phyloP scores from a whole-genome alignment of 345 rosid species.

The Conringia planisiliqua region DNA sequence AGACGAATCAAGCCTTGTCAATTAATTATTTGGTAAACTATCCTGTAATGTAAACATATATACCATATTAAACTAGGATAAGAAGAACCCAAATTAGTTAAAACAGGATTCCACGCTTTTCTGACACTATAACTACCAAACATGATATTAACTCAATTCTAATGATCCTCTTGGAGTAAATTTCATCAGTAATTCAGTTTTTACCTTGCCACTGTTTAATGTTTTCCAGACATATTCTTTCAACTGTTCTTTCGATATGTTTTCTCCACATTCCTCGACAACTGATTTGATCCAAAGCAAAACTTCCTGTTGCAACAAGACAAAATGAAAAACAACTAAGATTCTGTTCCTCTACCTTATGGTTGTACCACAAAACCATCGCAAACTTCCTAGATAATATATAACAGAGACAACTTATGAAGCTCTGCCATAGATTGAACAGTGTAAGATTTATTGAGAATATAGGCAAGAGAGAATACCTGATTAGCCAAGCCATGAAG shows the following conservation, averaged over 20 bases:
- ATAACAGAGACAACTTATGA: not conserved
- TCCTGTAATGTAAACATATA: not conserved
- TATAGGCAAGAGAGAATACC: conserved; percentile 44
- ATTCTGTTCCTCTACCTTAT: not conserved
- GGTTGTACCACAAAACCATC: conserved; percentile 5
- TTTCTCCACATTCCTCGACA: conserved; percentile 90
- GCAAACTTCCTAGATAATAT: conserved; percentile 11
- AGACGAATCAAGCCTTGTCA: conserved; percentile 9
- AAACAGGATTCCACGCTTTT: not conserved
- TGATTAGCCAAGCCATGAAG: conserved; percentile 99
- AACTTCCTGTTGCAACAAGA: conserved; percentile 65
- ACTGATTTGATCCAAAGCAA: conserved; percentile 94
- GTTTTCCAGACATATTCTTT: conserved; percentile 96
- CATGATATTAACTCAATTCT: not conserved
- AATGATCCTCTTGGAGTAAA: not conserved
- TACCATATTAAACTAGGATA: not conserved
- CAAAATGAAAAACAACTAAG: not conserved
- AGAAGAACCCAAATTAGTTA: not conserved
- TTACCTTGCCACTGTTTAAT: conserved; percentile 90
- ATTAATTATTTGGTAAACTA: not conserved
- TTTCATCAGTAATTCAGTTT: not conserved
- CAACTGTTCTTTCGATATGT: conserved; percentile 64
- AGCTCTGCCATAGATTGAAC: conserved; percentile 4
- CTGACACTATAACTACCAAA: not conserved
- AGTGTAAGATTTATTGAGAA: not conserved